phyloP scores from a whole-genome alignment of 192 early-diverging fungal species.

The Gonapodya prolifera region DNA sequence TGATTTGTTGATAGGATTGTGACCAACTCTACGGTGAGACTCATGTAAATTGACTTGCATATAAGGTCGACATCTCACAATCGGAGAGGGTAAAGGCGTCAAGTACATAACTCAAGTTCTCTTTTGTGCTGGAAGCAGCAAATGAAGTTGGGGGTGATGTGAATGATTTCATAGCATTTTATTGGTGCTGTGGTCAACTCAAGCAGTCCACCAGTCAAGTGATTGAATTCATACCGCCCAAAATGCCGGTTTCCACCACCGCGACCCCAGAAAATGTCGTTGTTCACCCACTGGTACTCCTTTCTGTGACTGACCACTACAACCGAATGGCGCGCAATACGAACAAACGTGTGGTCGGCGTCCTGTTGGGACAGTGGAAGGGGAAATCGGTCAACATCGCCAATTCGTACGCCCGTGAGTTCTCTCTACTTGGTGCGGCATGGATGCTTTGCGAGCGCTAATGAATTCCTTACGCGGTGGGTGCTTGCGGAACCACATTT shows the following conservation, averaged over 20 bases:
- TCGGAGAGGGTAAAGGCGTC: neutral
- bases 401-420: slow-evolving; percentile 90
- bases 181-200: too few species aligned
- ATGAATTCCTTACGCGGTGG: too few species aligned
- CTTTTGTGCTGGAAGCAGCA: too few species aligned
- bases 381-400: slow-evolving; percentile 87
- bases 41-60: too few species aligned
- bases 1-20: too few species aligned
- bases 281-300: slow-evolving; percentile 93
- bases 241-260: neutral
- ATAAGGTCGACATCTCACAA: neutral
- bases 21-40: too few species aligned
- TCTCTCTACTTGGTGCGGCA: neutral
- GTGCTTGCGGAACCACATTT: slow-evolving; percentile 5
- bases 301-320: slow-evolving; percentile 98
- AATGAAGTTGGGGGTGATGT: too few species aligned
- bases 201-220: too few species aligned
- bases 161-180: too few species aligned
- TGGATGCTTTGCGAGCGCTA: too few species aligned
- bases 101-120: too few species aligned
- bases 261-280: slow-evolving; percentile 37
- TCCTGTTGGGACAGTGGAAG: slow-evolving; percentile 81
- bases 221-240: too few species aligned
- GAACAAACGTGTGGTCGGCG: slow-evolving; percentile 92
- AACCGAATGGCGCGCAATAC: slow-evolving; percentile 91